Conservation (phyloP, 2,329 filamentous ascomycete species). For the Ophiostoma sp. region DNA sequence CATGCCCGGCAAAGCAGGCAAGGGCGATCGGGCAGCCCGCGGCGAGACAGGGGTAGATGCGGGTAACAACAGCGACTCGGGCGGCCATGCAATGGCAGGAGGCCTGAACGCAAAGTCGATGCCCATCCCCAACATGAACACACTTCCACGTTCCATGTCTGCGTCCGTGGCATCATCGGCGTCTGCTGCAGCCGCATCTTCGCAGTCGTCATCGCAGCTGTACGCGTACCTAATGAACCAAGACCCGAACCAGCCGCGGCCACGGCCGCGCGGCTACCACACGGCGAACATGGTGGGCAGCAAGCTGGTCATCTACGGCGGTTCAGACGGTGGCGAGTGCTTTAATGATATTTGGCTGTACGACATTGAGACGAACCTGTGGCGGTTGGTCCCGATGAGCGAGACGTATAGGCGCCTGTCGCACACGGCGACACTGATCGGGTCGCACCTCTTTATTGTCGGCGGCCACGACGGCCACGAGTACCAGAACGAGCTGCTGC, state of each 20-base stretch:
- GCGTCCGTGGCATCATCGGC: slow-evolving; percentile 11
- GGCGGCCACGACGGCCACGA: slow-evolving; percentile 66
- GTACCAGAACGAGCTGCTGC: slow-evolving; percentile 63
- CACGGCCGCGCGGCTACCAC: slow-evolving; percentile 64
- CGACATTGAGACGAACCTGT: slow-evolving; percentile 57
- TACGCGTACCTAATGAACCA: slow-evolving; percentile 10
- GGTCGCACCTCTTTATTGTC: slow-evolving; percentile 64
- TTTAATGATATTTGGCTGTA: slow-evolving; percentile 71
- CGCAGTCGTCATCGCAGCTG: slow-evolving; percentile 10
- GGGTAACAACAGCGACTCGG: slow-evolving; percentile 8
- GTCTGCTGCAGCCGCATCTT: not conserved
- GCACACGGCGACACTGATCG: slow-evolving; percentile 64
- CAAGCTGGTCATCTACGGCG: slow-evolving; percentile 67
- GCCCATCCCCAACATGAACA: slow-evolving; percentile 19
- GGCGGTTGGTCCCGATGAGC: slow-evolving; percentile 56
- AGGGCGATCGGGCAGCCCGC: not conserved
- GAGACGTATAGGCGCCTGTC: slow-evolving; percentile 60
- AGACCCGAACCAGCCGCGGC: slow-evolving; percentile 34
- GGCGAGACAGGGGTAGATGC: not conserved
- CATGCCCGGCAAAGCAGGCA: slow-evolving; percentile 17
- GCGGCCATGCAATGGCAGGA: slow-evolving; percentile 8
- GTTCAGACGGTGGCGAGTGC: slow-evolving; percentile 65
- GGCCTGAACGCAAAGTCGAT: not conserved
- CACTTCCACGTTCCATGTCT: slow-evolving; percentile 18
- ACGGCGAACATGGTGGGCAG: slow-evolving; percentile 68